Evolutionary conservation across 306 rosid species (phyloP), one percentile per base, ranked within the genome.

Genomic region (Gynostemma pentaphyllum): DNA sequence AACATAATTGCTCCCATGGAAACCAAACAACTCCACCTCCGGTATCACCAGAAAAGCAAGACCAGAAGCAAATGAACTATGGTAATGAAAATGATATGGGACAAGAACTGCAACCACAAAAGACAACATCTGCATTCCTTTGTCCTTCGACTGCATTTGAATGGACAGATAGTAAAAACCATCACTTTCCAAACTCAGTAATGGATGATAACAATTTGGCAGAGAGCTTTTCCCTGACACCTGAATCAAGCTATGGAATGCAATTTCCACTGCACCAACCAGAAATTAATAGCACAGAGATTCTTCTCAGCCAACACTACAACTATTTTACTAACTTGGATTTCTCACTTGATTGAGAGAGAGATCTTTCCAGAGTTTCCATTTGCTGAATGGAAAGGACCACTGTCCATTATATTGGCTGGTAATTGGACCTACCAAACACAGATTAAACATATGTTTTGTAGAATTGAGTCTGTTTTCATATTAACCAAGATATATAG

Each of bases 1-100:
- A 41, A 66, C 95, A 87, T 61, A 73, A 83, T 42, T 90, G 97
- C 72, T 84, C 87, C 44, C 88, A 78, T 61, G 84, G 77, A 34
- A 70, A 54, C 69, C 69, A 56, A 47, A 48, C 62, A 11, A 69
- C 73, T 72, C 75, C 41, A 59, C 67, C 76, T 16, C 82, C 85
- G 18, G 60, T 71, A 60, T 80, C 92, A 74, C 86, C 89, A 4
- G 86, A 80, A 49, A 70, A 80, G 52, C 62, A 72, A 69, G 91
- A 87, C 30, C 67, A 56, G 54, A 75, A 76, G 66, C 67, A 50
- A 13, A 68, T 54, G 22, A n/a, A 68, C 51, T 32, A 32, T 7
- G 7, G 37, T 32, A 32, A 32, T 7, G 7, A 32, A 2, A 32
- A 2, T 7, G 37, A 32, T 32, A 32, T 32, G 37, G 37, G 7